Conservation (phyloP, 345 rosid genomes). For the Brassica rapa region DNA sequence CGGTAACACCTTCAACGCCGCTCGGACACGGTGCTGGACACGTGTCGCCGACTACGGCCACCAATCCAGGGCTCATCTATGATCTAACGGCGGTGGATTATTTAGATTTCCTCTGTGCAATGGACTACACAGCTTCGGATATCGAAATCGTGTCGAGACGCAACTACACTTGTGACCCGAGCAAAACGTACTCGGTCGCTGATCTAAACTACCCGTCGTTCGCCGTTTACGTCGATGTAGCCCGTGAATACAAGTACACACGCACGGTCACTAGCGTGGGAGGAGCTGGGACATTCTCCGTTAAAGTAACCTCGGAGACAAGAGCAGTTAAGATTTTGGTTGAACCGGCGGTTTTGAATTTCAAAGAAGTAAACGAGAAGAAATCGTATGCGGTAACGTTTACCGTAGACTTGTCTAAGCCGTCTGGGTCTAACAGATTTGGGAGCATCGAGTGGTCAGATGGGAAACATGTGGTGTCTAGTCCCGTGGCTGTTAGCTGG, state of each 20-base stretch:
- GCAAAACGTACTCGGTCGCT: constrained; percentile 45
- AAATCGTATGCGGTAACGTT: constrained; percentile 69
- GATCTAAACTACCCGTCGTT: constrained; percentile 87
- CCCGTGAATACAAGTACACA: constrained; percentile 50
- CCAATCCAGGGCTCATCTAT: constrained; percentile 75
- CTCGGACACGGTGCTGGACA: constrained; percentile 90
- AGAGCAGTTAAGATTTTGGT: constrained; percentile 57
- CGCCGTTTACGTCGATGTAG: constrained; percentile 49
- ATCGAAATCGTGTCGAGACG: constrained; percentile 48
- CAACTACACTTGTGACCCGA: constrained; percentile 55
- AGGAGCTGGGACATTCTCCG: constrained; percentile 60
- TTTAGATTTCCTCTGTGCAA: constrained; percentile 70
- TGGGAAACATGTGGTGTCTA: constrained; percentile 64
- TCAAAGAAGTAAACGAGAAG: constrained; percentile 59
- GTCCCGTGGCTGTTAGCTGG: constrained; percentile 89
- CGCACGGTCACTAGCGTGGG: constrained; percentile 78
- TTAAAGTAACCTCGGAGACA: constrained; percentile 44
- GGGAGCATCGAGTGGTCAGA: constrained; percentile 76
- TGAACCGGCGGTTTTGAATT: constrained; percentile 60
- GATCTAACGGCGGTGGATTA: constrained; percentile 70
- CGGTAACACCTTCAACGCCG: constrained; percentile 61
- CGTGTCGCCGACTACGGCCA: constrained; percentile 66
- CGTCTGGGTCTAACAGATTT: constrained; percentile 47
- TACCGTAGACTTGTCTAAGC: constrained; percentile 46
- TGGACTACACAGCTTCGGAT: constrained; percentile 56